These are phyloP conservation scores for Vickermania spadyakhi DNA, from an alignment of 208 protist species.

Conservation along the genomic window DNA sequence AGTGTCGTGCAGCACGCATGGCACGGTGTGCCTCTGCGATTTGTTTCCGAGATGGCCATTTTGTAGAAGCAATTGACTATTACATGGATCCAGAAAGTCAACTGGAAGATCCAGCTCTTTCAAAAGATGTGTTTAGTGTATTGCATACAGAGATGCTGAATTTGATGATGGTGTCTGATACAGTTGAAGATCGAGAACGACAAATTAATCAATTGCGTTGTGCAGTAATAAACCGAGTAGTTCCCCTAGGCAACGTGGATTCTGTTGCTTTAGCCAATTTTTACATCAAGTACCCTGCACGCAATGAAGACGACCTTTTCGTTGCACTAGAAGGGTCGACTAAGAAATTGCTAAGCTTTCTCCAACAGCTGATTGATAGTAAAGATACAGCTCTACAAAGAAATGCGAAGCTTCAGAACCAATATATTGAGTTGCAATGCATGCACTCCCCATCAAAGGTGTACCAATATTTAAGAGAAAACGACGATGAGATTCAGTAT, in stretches of 20 bases:
- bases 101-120: constrained; percentile 24
- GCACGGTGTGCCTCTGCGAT: constrained; percentile 42
- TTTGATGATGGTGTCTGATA: constrained; percentile 5
- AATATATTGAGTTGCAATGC: constrained; percentile 77
- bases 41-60: constrained; percentile 27
- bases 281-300: neutral
- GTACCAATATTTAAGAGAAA: constrained; percentile 36
- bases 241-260: neutral
- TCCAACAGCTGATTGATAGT: constrained; percentile 60
- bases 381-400: constrained; percentile 21
- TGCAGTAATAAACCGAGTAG: neutral
- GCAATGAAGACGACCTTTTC: neutral
- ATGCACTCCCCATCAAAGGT: constrained; percentile 41
- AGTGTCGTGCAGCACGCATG: constrained; percentile 46
- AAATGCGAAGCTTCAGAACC: constrained; percentile 66
- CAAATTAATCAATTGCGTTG: neutral
- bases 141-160: constrained; percentile 36
- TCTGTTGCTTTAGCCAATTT: neutral
- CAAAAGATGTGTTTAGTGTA: constrained; percentile 42
- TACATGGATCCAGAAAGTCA: constrained; percentile 44
- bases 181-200: neutral
- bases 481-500: constrained; percentile 43
- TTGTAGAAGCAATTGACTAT: constrained; percentile 49
- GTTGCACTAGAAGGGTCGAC: neutral
- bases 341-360: constrained; percentile 52